These are phyloP conservation scores for Russula dissimulans DNA, from an alignment of 768 basidiomycete genomes.

Conservation along the genomic window DNA sequence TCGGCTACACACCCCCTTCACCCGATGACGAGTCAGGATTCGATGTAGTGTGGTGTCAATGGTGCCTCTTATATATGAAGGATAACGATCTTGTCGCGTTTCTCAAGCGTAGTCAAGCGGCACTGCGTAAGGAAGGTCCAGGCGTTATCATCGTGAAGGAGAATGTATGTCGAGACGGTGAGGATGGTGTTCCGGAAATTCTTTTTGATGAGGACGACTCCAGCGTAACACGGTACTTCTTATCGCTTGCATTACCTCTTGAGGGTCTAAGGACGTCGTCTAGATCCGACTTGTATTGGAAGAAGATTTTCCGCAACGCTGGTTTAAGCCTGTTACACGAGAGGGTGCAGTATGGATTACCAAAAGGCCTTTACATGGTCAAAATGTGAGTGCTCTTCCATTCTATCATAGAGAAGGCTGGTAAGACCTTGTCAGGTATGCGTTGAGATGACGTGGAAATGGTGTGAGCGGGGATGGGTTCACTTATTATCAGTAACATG, in stretches of 20 bases:
- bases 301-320: constrained; percentile 60
- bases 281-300: constrained; percentile 83
- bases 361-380: constrained; percentile 70
- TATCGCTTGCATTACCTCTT: not conserved
- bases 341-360: constrained; percentile 76
- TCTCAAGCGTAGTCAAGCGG: constrained; percentile 50
- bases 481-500: not conserved
- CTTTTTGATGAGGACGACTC: constrained; percentile 83
- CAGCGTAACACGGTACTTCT: constrained; percentile 69
- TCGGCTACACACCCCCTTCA: constrained; percentile 48
- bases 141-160: constrained; percentile 87
- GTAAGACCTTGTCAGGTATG: constrained; percentile 38
- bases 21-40: constrained; percentile 48
- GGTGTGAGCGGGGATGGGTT: not conserved
- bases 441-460: constrained; percentile 34
- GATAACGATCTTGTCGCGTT: constrained; percentile 72
- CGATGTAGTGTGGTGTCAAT: constrained; percentile 94
- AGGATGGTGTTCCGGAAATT: constrained; percentile 40
- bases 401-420: not conserved
- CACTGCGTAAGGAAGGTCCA: constrained; percentile 41
- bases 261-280: constrained; percentile 3
- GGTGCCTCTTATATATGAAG: constrained; percentile 86
- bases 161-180: constrained; percentile 62
- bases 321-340: constrained; percentile 65
- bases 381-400: constrained; percentile 55